Evolutionary conservation across 1,284 basidiomycete genomes (phyloP), one percentile per base, ranked within the genome.

Genomic region (Ustilago trichophora): DNA sequence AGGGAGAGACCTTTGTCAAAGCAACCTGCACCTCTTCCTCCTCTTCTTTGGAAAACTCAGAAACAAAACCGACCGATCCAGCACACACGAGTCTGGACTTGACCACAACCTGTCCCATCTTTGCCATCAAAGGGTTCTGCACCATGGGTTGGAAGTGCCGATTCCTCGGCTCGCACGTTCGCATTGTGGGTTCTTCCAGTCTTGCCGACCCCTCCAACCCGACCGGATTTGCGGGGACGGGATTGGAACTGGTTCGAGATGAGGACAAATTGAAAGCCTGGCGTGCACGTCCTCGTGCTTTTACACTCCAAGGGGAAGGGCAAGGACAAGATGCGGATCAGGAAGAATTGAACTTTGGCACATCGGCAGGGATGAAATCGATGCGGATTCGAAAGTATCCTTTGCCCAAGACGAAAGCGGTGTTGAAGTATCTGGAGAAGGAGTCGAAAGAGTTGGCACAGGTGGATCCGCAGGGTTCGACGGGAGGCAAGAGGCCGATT

Each of bases 61-160:
- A 19, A 8, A 1, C 38, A 1, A 35, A 37, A 8, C 46, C 55
- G 36, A 16, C n/a, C 31, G 21, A 82, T 37, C 62, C 72, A 19
- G 68, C 65, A 11, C 74, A 76, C 34, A 25, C 16, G 85, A 11
- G 88, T 88, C 6, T 91, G 86, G 73, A 84, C 87, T n/a, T 69
- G 72, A n/a, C 65, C 70, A 65, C 76, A 18, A 54, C 58, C 22
- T 97, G 93, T 74, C 91, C 92, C 1, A 85, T 89, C 4, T 93
- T 88, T 73, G 83, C 85, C 24, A 87, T 88, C 64, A 85, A 86
- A 6, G 94, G 94, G 0, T 87, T 89, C 76, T 98, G 94, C 83
- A 88, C 88, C 46, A 88, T 87, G 66, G 95, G 92, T 5, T 89
- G 91, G 83, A 91, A 92, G 81, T 98, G 95, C 80, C 88, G 95